Base-by-base conservation (phyloP, 345 rosid genomes). In the Aquilaria sinensis region DNA sequence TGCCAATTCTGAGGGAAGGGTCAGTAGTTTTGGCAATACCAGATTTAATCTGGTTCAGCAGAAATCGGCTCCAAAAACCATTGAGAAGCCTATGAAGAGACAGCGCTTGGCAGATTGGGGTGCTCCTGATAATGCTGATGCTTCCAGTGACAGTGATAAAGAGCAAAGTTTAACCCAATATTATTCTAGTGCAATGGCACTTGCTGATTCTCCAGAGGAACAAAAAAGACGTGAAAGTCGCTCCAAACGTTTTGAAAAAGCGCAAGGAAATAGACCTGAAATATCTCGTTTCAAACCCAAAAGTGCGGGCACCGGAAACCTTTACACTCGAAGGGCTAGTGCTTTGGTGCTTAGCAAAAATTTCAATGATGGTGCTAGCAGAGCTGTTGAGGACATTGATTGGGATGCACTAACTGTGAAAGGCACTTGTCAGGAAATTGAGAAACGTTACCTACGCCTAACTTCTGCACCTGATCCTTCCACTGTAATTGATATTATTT, bases 381-480 rank as follows among this genome's bases (percentile, higher is more conserved):
- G 81, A 70, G 96, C 99, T 58, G 99, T 95, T 69, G 99, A 95
- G 84, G 99, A 95, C 79, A 89, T 95, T 66, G 97, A 91, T 59
- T 95, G 99, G 97, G 96, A 95, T 81, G 88, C 99, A 48, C 75
- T 89, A 13, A 95, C 97, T 68, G 93, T 95, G 57, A 89, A 83
- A 74, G 99, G 99, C 66, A 87, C 96, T 60, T 81, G 97, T 77
- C 96, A 89, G 67, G 96, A 91, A 73, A 85, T 95, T 61, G 99
- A 89, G 79, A 95, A 91, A 77, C 96, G 90, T 55, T 95, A 89
- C 83, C 73, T 95, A 80, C 99, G 97, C 41, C 97, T 95, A 62
- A 95, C 99, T 73, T 95, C 96, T 69, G 97, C 96, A 48, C 99
- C 97, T 7, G 99, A 95, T 80, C 97, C 99, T 43, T 77, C 97